A percentile compares a stretch with the other conserved stretches of the same genome.
Evolutionary conservation across 148 eudicot species (phyloP).

Genomic region (Chenopodium berlandieri): DNA sequence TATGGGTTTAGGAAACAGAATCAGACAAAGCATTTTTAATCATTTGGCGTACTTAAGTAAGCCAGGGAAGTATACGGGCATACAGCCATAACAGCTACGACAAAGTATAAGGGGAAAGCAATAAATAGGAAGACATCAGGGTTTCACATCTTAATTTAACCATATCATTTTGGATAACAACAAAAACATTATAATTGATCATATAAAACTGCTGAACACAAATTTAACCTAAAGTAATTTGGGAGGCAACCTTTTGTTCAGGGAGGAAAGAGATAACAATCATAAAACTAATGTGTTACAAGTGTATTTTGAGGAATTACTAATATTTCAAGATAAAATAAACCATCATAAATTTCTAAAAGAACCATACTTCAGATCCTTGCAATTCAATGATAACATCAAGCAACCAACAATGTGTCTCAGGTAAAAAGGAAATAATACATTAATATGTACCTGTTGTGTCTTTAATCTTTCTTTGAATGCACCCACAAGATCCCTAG

Average conservation of each 20-base stretch:
- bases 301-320: neutral
- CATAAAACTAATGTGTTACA: too few relatives aligned
- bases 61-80: neutral
- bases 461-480: conserved; percentile 75
- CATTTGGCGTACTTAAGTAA: neutral
- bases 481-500: conserved; percentile 74
- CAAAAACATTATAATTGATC: neutral
- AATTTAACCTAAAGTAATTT: too few relatives aligned
- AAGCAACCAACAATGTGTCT: neutral
- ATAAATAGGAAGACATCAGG: neutral
- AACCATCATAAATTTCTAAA: neutral
- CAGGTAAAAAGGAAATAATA: neutral
- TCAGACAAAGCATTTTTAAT: neutral
- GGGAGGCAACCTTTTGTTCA: neutral
- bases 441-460: conserved; percentile 53
- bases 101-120: neutral
- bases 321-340: neutral
- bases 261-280: neutral
- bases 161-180: neutral
- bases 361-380: neutral
- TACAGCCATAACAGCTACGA: neutral
- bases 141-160: too few relatives aligned
- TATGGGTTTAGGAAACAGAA: neutral
- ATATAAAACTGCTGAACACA: neutral
- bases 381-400: neutral